Evolutionary conservation across 305 asterid species (phyloP).

Genomic region (Fraxinus sp.): DNA sequence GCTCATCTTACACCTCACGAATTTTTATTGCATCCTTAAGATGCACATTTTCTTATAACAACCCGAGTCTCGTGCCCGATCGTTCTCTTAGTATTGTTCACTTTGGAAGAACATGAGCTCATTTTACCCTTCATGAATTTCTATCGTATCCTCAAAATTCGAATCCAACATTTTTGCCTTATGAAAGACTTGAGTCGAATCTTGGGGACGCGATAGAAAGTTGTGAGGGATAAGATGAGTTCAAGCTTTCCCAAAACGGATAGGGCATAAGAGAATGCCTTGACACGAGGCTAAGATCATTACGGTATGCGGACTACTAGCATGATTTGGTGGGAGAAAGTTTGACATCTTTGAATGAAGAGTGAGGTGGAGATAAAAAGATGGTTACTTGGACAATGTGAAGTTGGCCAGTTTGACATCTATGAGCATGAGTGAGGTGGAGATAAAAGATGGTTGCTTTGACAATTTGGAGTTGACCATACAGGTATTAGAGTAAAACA

Average conservation of each 20-base stretch:
- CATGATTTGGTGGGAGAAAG: neutral
- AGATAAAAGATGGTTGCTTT: neutral
- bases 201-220: neutral
- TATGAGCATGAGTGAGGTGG: neutral
- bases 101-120: neutral
- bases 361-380: neutral
- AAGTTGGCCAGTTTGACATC: neutral
- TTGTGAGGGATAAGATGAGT: too few species aligned
- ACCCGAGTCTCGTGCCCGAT: neutral
- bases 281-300: neutral
- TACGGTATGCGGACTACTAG: neutral
- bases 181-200: neutral
- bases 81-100: neutral
- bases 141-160: neutral
- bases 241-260: neutral
- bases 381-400: neutral
- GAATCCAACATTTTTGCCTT: neutral
- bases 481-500: neutral
- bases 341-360: neutral
- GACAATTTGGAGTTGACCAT: neutral
- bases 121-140: neutral
- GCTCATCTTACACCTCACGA: too few species aligned
- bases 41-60: neutral
- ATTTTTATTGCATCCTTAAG: too few species aligned
- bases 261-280: neutral